A percentile compares a stretch with the other conserved stretches of the same genome.
Conservation (phyloP, 495 filamentous ascomycete genomes). For the Penicillium coprophilum region DNA sequence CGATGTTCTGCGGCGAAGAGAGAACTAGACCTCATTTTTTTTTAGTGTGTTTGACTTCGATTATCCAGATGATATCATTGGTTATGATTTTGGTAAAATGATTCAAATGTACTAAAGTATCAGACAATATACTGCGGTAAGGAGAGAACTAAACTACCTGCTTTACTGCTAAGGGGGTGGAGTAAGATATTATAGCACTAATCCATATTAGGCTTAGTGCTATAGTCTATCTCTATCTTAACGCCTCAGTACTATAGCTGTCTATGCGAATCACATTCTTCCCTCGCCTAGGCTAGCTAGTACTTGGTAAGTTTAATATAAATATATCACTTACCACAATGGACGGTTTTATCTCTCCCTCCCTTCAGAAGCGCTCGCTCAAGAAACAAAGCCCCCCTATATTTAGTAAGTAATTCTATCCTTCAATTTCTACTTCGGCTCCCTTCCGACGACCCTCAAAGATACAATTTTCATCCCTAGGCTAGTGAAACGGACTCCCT, state of each 20-base stretch:
- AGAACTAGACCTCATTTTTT: background rate
- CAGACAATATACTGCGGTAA: background rate
- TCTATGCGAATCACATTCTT: background rate
- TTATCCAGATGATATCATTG: background rate
- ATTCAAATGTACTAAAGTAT: background rate
- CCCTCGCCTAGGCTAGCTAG: too few species aligned
- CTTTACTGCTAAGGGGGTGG: background rate
- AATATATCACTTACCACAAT: too few species aligned
- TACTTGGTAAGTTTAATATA: too few species aligned
- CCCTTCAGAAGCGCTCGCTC: too few species aligned
- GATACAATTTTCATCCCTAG: too few species aligned
- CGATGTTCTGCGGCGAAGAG: background rate
- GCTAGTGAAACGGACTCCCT: too few species aligned
- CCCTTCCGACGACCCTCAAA: too few species aligned
- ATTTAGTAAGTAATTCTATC: too few species aligned
- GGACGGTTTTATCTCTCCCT: too few species aligned
- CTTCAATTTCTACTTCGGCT: too few species aligned
- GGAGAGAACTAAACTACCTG: background rate
- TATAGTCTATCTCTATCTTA: background rate
- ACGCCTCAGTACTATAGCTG: background rate
- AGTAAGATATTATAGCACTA: background rate
- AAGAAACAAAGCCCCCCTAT: too few species aligned
- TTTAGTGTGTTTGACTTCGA: background rate
- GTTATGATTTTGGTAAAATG: background rate
- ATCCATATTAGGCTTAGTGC: background rate